phyloP scores from a whole-genome alignment of 495 filamentous ascomycete genomes.

The Aspergillus biplanus region DNA sequence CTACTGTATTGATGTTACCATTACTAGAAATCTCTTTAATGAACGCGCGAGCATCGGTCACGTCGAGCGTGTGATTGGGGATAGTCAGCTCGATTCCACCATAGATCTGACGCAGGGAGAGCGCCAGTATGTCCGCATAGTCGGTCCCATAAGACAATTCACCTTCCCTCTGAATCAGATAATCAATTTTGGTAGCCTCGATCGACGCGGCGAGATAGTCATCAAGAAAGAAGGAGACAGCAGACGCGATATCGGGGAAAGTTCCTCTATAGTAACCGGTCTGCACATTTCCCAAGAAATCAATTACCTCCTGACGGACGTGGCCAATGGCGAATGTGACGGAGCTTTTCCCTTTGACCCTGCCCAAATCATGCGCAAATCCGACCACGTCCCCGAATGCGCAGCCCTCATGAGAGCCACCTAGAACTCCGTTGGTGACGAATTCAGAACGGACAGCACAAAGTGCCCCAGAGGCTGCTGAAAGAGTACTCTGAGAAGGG shows the following conservation, averaged over 20 bases:
- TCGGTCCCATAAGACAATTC: constrained; percentile 36
- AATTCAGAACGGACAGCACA: constrained; percentile 34
- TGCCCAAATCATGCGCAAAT: constrained; percentile 43
- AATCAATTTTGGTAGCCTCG: constrained; percentile 36
- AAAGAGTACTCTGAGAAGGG: constrained; percentile 27
- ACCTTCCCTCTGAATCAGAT: constrained; percentile 27
- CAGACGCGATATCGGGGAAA: constrained; percentile 27
- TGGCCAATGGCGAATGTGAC: constrained; percentile 51
- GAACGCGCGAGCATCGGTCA: constrained; percentile 42
- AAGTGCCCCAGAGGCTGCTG: constrained; percentile 31
- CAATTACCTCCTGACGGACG: constrained; percentile 40
- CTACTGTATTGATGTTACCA: constrained; percentile 54
- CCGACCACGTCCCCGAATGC: constrained; percentile 34
- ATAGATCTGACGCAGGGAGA: constrained; percentile 46
- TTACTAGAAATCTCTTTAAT: constrained; percentile 54
- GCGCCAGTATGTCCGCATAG: constrained; percentile 47
- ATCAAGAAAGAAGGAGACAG: constrained; percentile 42
- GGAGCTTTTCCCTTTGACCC: constrained; percentile 24
- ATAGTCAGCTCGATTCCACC: constrained; percentile 49
- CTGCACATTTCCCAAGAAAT: constrained; percentile 44
- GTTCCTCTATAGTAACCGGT: constrained; percentile 43
- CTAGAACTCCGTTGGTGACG: constrained; percentile 34
- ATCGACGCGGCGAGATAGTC: constrained; percentile 42
- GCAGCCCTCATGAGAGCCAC: constrained; percentile 29
- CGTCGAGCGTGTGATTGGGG: constrained; percentile 41